Evolutionary conservation across 169 alveolate species (phyloP), one percentile per base, ranked within the genome.

Genomic region (Cryptosporidium ubiquitum): DNA sequence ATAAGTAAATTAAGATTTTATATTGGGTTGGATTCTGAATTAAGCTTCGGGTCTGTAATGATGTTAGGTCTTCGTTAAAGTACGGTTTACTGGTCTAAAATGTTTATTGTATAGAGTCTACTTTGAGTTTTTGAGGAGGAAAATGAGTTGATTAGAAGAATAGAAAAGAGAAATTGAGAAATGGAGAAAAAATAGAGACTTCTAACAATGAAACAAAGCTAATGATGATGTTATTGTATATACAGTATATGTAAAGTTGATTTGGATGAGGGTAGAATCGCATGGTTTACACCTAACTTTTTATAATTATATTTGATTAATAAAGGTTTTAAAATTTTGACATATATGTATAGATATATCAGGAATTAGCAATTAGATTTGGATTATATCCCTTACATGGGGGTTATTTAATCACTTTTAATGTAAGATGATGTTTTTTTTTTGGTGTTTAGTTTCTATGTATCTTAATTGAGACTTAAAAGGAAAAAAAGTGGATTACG

Each of bases 191-290:
- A n/a, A n/a, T n/a, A 47, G 55, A 31, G 37, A 58, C 68, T 12
- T 31, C n/a, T 16, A 20, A n/a, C 57, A 39, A 29, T 7, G 35
- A 10, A 14, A 14, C 20, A 69, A 5, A 69, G 84, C 84, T 69
- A 69, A 69, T 69, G 84, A 49, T 69, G 84, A 69, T 69, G 84
- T 26, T 69, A 69, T 39, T 69, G 6, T 42, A 37, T 37, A 69
- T 69, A 69, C 57, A 44, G 42, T 69, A 69, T 69, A 69, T 40
- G 60, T 69, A 23, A 31, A 39, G n/a, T 47, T 14, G 55, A 47
- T 47, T 42, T 47, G n/a, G 55, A 47, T 47, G 20, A 47, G 55
- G 55, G 55, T 47, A 47, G 12, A 47, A 47, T 47, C 55, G 16
- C 20, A 5, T 47, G 55, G 12, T 47, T 47, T 47, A n/a, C 12